Conservation (phyloP, 371 early-diverging fungal genomes). For the Mucor racemosus region DNA sequence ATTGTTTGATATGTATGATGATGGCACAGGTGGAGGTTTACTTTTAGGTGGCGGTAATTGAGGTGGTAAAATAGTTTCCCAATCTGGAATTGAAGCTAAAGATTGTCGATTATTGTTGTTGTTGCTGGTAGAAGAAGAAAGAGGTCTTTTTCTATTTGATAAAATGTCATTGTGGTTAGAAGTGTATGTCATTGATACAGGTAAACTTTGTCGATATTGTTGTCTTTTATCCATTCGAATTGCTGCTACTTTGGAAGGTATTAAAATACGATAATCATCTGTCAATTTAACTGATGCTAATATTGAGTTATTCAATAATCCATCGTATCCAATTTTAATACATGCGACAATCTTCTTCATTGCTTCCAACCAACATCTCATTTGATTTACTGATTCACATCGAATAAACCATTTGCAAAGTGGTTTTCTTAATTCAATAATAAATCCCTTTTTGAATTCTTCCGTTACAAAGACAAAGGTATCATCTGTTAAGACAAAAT, state of each 20-base stretch:
- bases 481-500: constrained; percentile 46
- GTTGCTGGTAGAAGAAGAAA: background rate
- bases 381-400: constrained; percentile 41
- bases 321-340: constrained; percentile 39
- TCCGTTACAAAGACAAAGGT: constrained; percentile 53
- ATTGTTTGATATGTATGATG: background rate
- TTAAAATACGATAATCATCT: constrained; percentile 40
- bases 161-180: constrained; percentile 42
- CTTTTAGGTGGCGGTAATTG: constrained; percentile 46
- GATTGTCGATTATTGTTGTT: constrained; percentile 26
- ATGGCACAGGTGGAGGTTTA: constrained; percentile 40
- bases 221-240: background rate
- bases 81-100: constrained; percentile 45
- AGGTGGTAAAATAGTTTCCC: constrained; percentile 45
- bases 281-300: constrained; percentile 32
- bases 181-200: constrained; percentile 3
- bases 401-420: constrained; percentile 46
- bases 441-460: constrained; percentile 47
- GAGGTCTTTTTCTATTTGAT: constrained; percentile 31
- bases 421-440: constrained; percentile 50
- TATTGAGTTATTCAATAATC: constrained; percentile 21
- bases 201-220: constrained; percentile 19
- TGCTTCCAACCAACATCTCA: constrained; percentile 43
- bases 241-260: constrained; percentile 10
- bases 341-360: constrained; percentile 51